Base-by-base conservation (phyloP, 495 filamentous ascomycete genomes). In the Podospora fimiseda region DNA sequence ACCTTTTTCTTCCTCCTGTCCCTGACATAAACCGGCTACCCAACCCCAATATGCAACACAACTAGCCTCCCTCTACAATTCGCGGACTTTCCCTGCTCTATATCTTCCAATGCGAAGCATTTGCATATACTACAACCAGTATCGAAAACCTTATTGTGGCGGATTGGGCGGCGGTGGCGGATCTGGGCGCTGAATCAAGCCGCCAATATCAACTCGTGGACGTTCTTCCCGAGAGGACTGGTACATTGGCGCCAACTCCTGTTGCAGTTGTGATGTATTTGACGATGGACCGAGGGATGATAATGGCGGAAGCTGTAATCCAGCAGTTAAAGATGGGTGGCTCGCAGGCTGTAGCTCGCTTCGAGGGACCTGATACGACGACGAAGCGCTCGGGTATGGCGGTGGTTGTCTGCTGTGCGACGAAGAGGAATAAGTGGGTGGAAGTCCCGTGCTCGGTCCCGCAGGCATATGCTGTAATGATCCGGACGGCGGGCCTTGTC, bases 201-300 rank as follows among this genome's bases (percentile, higher is more conserved):
- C 78, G 20, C 74, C 73, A 53, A 81, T 81, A 52, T 78, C 78
- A 24, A 81, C 71, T 11, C 77, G 70, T 40, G 69, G 63, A 22
- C 74, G 68, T 41, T 78, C 75, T 46, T 76, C 75, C 59, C 71
- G 73, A n/a, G n/a, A n/a, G 18, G 52, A 24, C 11, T 61, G 53
- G 51, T 73, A 73, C 42, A 60, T 23, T 16, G 47, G 48, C 18
- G 9, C 1, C 21, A 36, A 20, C n/a, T 48, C 22, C n/a, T 13
- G 40, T 33, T 50, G 47, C 9, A 9, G 38, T 41, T 53, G 55
- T 15, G 67, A 57, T 1, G 57, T 57, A 19, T 57, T 51, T 19
- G 66, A 60, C 19, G 69, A 68, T 51, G 70, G 75, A 30, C 69
- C 73, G 23, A 75, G 68, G 40, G 79, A 33, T 6, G 27, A 79